Conservation (phyloP, 2,329 filamentous ascomycete species). For the Fulvia fulva region DNA sequence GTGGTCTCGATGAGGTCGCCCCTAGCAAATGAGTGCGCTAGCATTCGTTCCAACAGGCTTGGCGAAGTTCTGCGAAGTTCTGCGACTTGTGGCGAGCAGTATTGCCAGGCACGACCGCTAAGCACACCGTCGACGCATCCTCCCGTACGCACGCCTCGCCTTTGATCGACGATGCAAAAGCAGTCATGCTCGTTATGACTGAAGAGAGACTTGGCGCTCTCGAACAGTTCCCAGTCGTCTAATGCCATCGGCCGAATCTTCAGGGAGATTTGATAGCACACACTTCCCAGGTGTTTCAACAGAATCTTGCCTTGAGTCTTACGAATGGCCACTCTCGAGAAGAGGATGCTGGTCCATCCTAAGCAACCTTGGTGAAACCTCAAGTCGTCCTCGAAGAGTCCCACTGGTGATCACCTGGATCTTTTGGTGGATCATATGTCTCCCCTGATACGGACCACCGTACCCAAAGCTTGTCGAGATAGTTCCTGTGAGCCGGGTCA, state of each 20-base stretch:
- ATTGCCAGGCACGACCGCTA: background rate
- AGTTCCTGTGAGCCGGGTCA: no score
- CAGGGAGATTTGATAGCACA: background rate
- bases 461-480: no score
- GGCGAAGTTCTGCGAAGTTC: no score
- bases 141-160: no score
- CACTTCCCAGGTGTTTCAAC: background rate
- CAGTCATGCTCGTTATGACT: background rate
- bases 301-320: background rate
- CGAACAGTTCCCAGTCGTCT: background rate
- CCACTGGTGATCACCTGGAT: no score
- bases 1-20: conserved; percentile 50
- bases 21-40: conserved; percentile 37
- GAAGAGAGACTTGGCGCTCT: background rate
- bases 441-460: no score
- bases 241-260: background rate
- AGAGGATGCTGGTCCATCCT: background rate
- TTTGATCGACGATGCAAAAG: background rate
- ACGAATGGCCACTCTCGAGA: background rate
- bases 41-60: background rate
- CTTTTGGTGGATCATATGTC: no score
- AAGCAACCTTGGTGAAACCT: background rate
- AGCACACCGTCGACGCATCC: no score
- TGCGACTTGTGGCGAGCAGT: background rate
- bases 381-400: background rate